Evolutionary conservation across 257 asterid genomes (phyloP).

Genomic region (Solanum etuberosum): DNA sequence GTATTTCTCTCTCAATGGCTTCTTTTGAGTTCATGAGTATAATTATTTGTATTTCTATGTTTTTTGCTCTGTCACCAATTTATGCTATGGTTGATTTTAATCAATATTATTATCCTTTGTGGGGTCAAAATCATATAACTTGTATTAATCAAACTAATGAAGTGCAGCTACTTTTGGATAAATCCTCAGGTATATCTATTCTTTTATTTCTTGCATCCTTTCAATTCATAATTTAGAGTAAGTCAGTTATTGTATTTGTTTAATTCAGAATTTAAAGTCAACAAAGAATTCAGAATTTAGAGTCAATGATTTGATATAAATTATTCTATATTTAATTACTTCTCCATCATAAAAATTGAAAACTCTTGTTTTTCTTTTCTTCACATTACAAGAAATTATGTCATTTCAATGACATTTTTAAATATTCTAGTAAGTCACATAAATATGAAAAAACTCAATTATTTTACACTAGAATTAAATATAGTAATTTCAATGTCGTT

Average conservation of each 20-base stretch:
- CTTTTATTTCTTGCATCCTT: neutral
- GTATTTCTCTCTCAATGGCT: neutral
- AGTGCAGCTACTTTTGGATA: neutral
- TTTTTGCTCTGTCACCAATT: neutral
- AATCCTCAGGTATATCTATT: neutral
- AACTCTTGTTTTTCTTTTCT: neutral
- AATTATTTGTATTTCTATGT: neutral
- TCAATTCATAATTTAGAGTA: neutral
- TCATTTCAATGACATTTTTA: neutral
- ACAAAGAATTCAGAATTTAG: too few species aligned
- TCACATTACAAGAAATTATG: neutral
- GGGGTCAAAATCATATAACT: neutral
- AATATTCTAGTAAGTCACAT: neutral
- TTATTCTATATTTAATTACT: neutral
- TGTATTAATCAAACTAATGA: neutral
- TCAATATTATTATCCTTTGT: neutral
- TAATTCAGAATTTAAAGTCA: too few species aligned
- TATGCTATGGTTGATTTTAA: neutral
- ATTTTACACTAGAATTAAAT: neutral
- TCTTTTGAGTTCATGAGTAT: neutral
- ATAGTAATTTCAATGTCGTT: neutral
- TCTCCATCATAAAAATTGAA: neutral
- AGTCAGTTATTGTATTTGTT: neutral
- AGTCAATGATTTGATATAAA: neutral
- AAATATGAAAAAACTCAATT: neutral